Conservation (phyloP, 1,284 basidiomycete species). For the Xerocomus nothofagi region DNA sequence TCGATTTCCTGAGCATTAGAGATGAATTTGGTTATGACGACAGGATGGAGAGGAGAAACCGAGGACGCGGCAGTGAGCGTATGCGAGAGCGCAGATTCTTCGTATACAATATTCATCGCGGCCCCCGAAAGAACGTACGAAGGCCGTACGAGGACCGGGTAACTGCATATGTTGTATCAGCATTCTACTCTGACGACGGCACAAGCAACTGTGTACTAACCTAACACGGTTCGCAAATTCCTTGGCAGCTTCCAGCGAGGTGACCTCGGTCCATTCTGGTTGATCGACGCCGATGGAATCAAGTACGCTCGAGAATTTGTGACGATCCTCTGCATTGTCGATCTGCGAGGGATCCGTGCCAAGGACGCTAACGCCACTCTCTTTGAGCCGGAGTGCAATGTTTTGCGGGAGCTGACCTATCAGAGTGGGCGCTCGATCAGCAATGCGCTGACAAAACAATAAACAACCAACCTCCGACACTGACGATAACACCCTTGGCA, state of each 20-base stretch:
- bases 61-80: slow-evolving; percentile 93
- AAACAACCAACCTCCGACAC: slow-evolving; percentile 78
- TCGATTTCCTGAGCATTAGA: slow-evolving; percentile 98
- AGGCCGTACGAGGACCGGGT: slow-evolving; percentile 94
- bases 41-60: slow-evolving; percentile 96
- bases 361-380: slow-evolving; percentile 88
- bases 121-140: slow-evolving; percentile 98
- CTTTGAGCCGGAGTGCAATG: slow-evolving; percentile 94
- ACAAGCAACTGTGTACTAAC: slow-evolving; percentile 36
- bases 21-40: slow-evolving; percentile 99
- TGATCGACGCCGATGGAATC: slow-evolving; percentile 97
- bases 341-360: slow-evolving; percentile 96
- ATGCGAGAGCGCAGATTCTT: slow-evolving; percentile 87
- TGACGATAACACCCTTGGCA: slow-evolving; percentile 92
- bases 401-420: slow-evolving; percentile 95
- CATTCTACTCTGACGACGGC: slow-evolving; percentile 6
- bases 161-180: slow-evolving; percentile 46
- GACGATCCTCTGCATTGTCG: slow-evolving; percentile 97
- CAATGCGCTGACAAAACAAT: not conserved
- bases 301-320: slow-evolving; percentile 97
- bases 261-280: slow-evolving; percentile 94
- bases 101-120: slow-evolving; percentile 99
- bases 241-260: slow-evolving; percentile 88
- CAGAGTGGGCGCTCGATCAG: not conserved
- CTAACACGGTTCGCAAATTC: slow-evolving; percentile 86